Conservation (phyloP, 2,329 filamentous ascomycete species). For the Dothideomycetidae sp. region DNA sequence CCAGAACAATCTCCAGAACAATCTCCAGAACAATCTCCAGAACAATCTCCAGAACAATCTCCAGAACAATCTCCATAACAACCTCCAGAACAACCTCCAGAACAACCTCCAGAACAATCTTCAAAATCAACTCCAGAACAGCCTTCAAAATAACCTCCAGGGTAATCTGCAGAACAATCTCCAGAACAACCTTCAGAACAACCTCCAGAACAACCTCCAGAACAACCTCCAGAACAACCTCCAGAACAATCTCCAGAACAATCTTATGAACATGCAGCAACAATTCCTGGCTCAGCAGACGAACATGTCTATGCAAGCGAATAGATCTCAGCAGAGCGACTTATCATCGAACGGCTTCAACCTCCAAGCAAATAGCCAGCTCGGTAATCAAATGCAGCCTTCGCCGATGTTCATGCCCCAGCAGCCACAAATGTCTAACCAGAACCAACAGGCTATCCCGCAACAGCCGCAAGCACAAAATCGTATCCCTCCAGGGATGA, state of each 20-base stretch:
- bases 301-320: conserved; percentile 22
- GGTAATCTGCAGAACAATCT: conserved; percentile 11
- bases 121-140: too few species aligned
- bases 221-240: too few species aligned
- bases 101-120: too few species aligned
- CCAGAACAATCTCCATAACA: too few species aligned
- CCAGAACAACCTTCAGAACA: too few species aligned
- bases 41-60: too few species aligned
- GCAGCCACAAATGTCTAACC: conserved; percentile 11
- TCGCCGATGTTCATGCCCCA: conserved; percentile 29
- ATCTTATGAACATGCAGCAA: conserved; percentile 14
- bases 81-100: too few species aligned
- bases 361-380: conserved; percentile 21
- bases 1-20: too few species aligned
- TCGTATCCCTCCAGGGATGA: conserved; percentile 16
- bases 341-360: conserved; percentile 31
- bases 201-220: too few species aligned
- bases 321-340: conserved; percentile 28
- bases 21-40: too few species aligned
- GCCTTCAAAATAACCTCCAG: conserved; percentile 11
- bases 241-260: conserved; percentile 8
- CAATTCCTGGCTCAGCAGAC: conserved; percentile 25
- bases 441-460: conserved; percentile 16
- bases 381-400: conserved; percentile 34
- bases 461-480: conserved; percentile 19